Evolutionary conservation across 2,329 filamentous ascomycete genomes (phyloP), one percentile per base, ranked within the genome.

Genomic region (Neofusicoccum umdonicola): DNA sequence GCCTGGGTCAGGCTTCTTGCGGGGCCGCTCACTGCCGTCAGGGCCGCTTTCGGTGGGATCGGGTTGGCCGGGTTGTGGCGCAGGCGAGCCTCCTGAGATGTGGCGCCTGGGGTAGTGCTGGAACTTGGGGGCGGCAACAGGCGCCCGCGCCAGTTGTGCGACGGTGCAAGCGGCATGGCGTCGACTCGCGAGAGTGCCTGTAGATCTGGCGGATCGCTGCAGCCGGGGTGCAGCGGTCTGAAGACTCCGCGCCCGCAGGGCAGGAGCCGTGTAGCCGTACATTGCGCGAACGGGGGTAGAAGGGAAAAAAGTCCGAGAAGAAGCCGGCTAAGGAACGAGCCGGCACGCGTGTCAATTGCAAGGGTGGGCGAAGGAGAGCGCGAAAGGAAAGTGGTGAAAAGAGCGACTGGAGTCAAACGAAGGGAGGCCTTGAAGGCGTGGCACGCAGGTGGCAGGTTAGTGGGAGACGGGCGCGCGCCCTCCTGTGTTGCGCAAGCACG

Each of bases 301-400:
- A 51, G 27, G 35, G 7, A 64, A 56, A 57, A 51, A 52, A 61
- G 37, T 61, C 63, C 63, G 63, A 65, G 56, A 65, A 65, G 54
- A 60, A 52, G 47, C 63, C 63, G 62, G 34, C 52, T 27, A 65
- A 45, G 19, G 54, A 65, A 52, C 47, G 56, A 54, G 42, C 42
- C n/a, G 56, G 42, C 41, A 8, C 11, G 56, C 5, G 41, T 11
- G 48, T 15, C 41, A 19, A 44, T 35, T 35, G 57, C 35, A 44
- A 62, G 65, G 61, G 19, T 57, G 65, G 62, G 63, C 58, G 67
- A 63, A 37, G 58, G 66, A 65, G 65, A 57, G 67, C 64, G 63
- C 34, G 51, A 63, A 62, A 50, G 44, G 54, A 68, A 68, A 64
- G 31, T 19, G 67, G 69, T 31, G 50, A 51, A 52, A 52, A 61